A percentile compares a stretch with the other conserved stretches of the same genome.
phyloP scores from a whole-genome alignment of 2,329 filamentous ascomycete genomes.

The Fusarium devonianum region DNA sequence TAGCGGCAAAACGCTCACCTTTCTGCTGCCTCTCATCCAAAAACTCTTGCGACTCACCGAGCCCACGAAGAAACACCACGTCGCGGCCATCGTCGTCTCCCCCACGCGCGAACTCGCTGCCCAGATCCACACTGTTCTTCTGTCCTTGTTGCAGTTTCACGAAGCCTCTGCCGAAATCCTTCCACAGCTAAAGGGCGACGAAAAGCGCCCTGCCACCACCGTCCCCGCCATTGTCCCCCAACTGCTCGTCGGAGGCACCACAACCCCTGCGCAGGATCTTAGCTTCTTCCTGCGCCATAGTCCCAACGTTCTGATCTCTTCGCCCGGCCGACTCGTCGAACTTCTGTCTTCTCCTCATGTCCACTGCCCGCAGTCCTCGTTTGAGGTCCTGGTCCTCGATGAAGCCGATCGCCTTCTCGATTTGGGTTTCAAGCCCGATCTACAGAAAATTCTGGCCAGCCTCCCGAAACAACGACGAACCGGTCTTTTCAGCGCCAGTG shows the following conservation, averaged over 20 bases:
- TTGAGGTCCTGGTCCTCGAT: constrained; percentile 91
- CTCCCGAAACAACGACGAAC: constrained; percentile 94
- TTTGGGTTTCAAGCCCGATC: constrained; percentile 89
- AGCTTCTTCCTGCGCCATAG: constrained; percentile 83
- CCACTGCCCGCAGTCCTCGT: constrained; percentile 85
- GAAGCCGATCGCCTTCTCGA: constrained; percentile 94
- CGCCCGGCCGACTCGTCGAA: constrained; percentile 88
- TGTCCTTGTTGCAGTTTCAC: constrained; percentile 83
- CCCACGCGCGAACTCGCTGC: constrained; percentile 89
- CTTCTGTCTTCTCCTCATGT: constrained; percentile 86
- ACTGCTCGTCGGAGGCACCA: constrained; percentile 82
- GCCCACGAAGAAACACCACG: constrained; percentile 86
- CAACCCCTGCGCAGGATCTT: constrained; percentile 84
- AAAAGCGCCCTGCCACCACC: constrained; percentile 59
- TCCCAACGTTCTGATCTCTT: constrained; percentile 89
- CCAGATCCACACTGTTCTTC: constrained; percentile 85
- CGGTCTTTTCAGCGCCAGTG: constrained; percentile 91
- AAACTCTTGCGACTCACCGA: constrained; percentile 81
- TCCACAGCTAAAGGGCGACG: constrained; percentile 60
- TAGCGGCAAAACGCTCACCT: constrained; percentile 88
- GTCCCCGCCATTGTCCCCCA: constrained; percentile 77
- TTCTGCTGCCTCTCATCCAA: constrained; percentile 83
- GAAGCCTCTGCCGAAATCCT: constrained; percentile 74
- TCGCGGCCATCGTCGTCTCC: constrained; percentile 89
- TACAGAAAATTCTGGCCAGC: constrained; percentile 83